Evolutionary conservation across 768 basidiomycete genomes (phyloP).

Genomic region (Pleurotus citrinopileatus): DNA sequence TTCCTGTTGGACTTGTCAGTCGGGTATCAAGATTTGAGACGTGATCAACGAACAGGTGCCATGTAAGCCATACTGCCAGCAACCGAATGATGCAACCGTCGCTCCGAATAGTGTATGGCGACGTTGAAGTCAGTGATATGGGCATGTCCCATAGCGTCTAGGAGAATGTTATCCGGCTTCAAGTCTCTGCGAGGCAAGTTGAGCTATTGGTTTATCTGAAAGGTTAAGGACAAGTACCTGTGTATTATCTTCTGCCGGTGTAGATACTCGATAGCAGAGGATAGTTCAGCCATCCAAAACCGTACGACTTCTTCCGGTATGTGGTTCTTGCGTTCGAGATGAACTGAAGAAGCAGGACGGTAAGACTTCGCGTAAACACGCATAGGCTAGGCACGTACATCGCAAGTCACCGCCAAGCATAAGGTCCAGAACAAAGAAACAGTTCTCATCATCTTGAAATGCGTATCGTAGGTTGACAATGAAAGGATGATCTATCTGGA

Average conservation of each 20-base stretch:
- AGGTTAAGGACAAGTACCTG: slow-evolving; percentile 53
- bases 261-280: slow-evolving; percentile 82
- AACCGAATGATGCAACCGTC: slow-evolving; percentile 85
- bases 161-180: slow-evolving; percentile 95
- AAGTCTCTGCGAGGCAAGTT: slow-evolving; percentile 60
- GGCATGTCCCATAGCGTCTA: slow-evolving; percentile 92
- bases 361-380: slow-evolving; percentile 6
- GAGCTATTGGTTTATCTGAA: slow-evolving; percentile 11
- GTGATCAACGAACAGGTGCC: slow-evolving; percentile 61
- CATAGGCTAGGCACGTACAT: slow-evolving; percentile 50
- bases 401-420: slow-evolving; percentile 95
- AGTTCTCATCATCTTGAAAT: slow-evolving; percentile 96
- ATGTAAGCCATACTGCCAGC: slow-evolving; percentile 99
- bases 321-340: slow-evolving; percentile 68
- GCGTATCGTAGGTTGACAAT: slow-evolving; percentile 91
- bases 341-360: slow-evolving; percentile 49
- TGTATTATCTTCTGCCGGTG: slow-evolving; percentile 93
- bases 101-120: slow-evolving; percentile 94
- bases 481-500: slow-evolving; percentile 84
- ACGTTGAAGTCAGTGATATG: slow-evolving; percentile 99
- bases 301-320: slow-evolving; percentile 72
- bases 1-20: slow-evolving; percentile 28
- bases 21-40: background rate
- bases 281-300: slow-evolving; percentile 90
- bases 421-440: slow-evolving; percentile 95